phyloP scores from a whole-genome alignment of 2,329 filamentous ascomycete species.

The Cytospora leucostoma region DNA sequence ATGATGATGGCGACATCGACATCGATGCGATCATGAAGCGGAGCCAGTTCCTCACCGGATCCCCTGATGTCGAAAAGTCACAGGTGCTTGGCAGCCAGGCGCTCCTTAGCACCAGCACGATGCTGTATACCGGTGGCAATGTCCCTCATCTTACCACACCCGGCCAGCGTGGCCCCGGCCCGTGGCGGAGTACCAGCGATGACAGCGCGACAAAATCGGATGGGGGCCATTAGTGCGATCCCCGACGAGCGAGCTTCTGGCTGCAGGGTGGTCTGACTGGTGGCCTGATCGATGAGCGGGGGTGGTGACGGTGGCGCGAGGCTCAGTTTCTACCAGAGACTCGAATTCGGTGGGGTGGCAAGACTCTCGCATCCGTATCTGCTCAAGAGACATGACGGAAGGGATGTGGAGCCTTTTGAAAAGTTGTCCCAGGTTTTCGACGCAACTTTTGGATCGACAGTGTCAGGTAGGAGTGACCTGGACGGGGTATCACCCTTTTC shows the following conservation, averaged over 20 bases:
- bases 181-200: not conserved
- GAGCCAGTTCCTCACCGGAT: constrained; percentile 17
- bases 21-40: constrained; percentile 16
- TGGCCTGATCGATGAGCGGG: not conserved
- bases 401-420: not conserved
- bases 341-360: not conserved
- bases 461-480: not conserved
- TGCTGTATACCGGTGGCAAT: constrained; percentile 12
- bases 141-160: constrained; percentile 1
- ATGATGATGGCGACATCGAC: constrained; percentile 36
- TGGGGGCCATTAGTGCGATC: constrained; percentile 11
- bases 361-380: not conserved
- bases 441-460: not conserved
- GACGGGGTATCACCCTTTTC: not conserved
- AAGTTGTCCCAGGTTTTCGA: not conserved
- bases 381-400: not conserved
- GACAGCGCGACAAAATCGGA: constrained; percentile 2
- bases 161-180: constrained; percentile 8
- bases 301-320: not conserved
- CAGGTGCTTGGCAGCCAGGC: constrained; percentile 16
- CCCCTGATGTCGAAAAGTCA: not conserved
- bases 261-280: not conserved
- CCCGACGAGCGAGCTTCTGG: not conserved
- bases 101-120: constrained; percentile 10
- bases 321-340: not conserved